Conservation (phyloP, 1,284 basidiomycete species). For the Microbotryum saponariae region DNA sequence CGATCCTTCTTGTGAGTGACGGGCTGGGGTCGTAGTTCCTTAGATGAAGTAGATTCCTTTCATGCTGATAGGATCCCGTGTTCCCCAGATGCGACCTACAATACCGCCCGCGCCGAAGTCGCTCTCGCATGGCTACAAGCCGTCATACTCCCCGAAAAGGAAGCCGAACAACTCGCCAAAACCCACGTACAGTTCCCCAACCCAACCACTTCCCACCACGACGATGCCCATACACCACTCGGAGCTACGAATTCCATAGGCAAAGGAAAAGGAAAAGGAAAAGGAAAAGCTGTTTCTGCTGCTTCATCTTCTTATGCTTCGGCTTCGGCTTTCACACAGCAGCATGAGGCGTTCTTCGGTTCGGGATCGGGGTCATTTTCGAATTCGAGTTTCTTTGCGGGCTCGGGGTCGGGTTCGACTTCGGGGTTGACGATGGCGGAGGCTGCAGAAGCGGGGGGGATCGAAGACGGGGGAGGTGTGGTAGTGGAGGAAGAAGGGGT, state of each 20-base stretch:
- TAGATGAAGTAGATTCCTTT: neutral
- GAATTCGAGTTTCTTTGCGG: too few species aligned
- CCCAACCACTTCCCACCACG: too few species aligned
- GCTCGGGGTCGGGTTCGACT: too few species aligned
- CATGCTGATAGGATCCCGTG: neutral
- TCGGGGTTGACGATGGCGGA: too few species aligned
- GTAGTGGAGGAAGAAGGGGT: too few species aligned
- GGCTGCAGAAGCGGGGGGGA: too few species aligned
- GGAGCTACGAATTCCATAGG: neutral
- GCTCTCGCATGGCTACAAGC: constrained; percentile 70
- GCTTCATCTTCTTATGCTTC: neutral
- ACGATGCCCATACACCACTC: too few species aligned
- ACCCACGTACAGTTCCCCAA: too few species aligned
- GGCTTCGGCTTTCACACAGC: neutral
- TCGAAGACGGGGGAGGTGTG: too few species aligned
- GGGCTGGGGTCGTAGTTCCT: neutral
- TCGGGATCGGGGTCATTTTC: too few species aligned
- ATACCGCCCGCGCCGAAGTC: constrained; percentile 70
- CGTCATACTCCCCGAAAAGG: constrained; percentile 63
- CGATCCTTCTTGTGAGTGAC: constrained; percentile 17
- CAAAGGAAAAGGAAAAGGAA: neutral
- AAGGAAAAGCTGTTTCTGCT: neutral
- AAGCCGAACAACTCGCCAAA: constrained; percentile 34
- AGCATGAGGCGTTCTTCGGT: too few species aligned
- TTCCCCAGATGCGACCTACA: constrained; percentile 52